A percentile compares a stretch with the other conserved stretches of the same genome.
phyloP scores from a whole-genome alignment of 2,329 filamentous ascomycete genomes.

The Alternaria solani region DNA sequence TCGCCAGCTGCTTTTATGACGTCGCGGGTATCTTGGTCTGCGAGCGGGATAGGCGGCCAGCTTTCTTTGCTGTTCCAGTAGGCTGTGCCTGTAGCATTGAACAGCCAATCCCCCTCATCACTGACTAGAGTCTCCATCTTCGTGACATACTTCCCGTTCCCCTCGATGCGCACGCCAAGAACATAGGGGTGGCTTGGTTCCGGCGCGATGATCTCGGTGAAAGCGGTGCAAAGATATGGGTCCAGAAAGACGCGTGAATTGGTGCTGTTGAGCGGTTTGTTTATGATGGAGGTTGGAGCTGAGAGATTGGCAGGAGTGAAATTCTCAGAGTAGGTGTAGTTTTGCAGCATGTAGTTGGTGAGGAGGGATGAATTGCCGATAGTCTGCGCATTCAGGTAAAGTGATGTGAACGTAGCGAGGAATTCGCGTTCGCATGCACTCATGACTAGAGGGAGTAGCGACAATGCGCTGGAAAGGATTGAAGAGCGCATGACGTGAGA shows the following conservation, averaged over 20 bases:
- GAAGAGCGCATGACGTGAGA: neutral
- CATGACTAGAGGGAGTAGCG: neutral
- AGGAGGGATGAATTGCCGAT: constrained; percentile 21
- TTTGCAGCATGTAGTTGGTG: constrained; percentile 14
- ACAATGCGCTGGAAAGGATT: neutral
- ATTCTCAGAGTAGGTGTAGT: constrained; percentile 34
- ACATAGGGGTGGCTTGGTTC: constrained; percentile 30
- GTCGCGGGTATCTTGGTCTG: constrained; percentile 19
- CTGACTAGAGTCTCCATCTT: constrained; percentile 34
- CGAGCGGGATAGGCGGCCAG: constrained; percentile 25
- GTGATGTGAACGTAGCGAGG: constrained; percentile 24
- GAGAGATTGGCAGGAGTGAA: constrained; percentile 24
- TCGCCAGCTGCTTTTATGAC: constrained; percentile 35
- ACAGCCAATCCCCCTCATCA: constrained; percentile 34
- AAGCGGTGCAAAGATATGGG: constrained; percentile 28
- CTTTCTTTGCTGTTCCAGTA: constrained; percentile 25
- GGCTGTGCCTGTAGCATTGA: constrained; percentile 29
- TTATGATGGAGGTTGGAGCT: constrained; percentile 23
- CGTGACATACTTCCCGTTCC: constrained; percentile 21
- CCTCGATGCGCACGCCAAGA: constrained; percentile 27
- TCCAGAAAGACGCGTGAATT: constrained; percentile 29
- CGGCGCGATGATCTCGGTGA: constrained; percentile 31
- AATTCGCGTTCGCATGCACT: constrained; percentile 11
- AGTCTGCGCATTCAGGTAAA: constrained; percentile 29
- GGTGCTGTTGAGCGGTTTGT: constrained; percentile 28